These are phyloP conservation scores for Castanea mollissima DNA, from an alignment of 306 rosid genomes.

Conservation along the genomic window DNA sequence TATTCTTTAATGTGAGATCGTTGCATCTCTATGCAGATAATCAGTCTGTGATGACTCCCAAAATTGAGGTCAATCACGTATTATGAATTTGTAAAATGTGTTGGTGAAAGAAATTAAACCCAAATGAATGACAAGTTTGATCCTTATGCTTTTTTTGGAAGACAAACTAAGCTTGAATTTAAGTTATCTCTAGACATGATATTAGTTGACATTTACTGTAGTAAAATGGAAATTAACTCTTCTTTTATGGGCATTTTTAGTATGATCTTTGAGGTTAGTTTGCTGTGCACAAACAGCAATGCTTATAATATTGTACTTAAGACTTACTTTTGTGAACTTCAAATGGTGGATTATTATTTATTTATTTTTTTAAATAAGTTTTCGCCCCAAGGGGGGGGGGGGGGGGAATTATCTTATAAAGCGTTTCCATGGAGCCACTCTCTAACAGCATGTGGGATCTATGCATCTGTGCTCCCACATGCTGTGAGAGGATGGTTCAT, in stretches of 20 bases:
- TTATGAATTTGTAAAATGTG: neutral
- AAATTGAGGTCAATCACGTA: neutral
- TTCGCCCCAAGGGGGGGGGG: no score
- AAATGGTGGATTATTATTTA: neutral
- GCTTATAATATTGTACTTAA: neutral
- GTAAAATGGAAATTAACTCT: neutral
- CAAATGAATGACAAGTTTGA: neutral
- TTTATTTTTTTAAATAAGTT: no score
- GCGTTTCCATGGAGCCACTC: no score
- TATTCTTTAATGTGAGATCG: neutral
- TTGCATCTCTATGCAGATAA: neutral
- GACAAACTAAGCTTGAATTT: neutral
- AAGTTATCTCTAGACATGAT: neutral
- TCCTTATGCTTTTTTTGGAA: neutral
- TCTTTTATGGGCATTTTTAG: neutral
- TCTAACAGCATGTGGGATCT: no score
- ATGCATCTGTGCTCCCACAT: no score
- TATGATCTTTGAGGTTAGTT: neutral
- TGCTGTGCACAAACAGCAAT: neutral
- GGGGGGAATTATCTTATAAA: no score
- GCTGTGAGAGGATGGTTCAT: no score
- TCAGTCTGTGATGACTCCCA: neutral
- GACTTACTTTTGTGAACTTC: neutral
- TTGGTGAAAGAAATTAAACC: neutral
- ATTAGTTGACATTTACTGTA: neutral